Conservation (phyloP, 148 eudicot species). For the Arctostaphylos glauca region DNA sequence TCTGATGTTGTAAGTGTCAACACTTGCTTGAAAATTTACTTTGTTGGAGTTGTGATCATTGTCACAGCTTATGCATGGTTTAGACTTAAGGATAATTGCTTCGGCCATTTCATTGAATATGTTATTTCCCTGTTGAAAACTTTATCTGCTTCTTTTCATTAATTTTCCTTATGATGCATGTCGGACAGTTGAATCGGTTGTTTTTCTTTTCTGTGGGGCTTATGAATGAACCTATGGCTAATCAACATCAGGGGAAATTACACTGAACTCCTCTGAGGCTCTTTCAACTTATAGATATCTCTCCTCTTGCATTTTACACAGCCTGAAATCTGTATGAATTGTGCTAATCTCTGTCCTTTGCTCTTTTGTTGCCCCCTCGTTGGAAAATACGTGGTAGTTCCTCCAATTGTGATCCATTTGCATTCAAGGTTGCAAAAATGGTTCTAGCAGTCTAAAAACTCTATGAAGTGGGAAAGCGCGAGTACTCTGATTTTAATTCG, state of each 20-base stretch:
- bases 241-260: background rate
- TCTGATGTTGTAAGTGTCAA: slow-evolving; percentile 89
- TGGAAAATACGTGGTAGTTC: background rate
- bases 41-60: background rate
- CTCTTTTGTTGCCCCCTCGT: background rate
- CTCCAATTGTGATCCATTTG: too few relatives aligned
- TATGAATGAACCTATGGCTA: background rate
- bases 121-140: background rate
- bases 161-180: background rate
- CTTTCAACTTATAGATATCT: background rate
- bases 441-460: too few relatives aligned
- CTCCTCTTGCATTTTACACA: too few relatives aligned
- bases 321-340: background rate
- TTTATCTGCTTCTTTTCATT: background rate
- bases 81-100: background rate
- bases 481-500: background rate
- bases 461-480: background rate
- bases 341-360: background rate
- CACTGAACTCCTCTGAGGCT: background rate
- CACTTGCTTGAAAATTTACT: background rate
- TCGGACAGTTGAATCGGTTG: background rate
- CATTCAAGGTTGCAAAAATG: too few relatives aligned
- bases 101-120: background rate
- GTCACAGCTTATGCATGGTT: background rate
- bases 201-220: background rate